phyloP scores from a whole-genome alignment of 495 filamentous ascomycete species.

The Xylona heveae region DNA sequence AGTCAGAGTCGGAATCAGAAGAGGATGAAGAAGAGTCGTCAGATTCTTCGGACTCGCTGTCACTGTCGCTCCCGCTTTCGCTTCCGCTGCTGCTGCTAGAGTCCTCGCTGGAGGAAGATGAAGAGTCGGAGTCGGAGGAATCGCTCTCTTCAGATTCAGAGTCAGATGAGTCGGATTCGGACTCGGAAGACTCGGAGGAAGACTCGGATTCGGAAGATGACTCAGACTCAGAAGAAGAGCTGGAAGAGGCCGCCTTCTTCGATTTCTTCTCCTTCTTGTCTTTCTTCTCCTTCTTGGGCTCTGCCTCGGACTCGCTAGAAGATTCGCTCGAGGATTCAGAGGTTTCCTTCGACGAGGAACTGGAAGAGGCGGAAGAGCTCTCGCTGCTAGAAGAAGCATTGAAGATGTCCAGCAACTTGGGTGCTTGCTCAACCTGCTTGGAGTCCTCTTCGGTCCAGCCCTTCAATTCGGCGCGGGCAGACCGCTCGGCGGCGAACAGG shows the following conservation, averaged over 20 bases:
- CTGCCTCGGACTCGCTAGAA: not conserved
- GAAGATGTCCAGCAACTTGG: slow-evolving; percentile 26
- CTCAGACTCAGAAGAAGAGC: not conserved
- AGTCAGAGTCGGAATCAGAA: not conserved
- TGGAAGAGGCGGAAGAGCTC: too few species aligned
- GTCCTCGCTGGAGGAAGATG: not conserved
- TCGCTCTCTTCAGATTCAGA: not conserved
- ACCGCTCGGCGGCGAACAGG: slow-evolving; percentile 35
- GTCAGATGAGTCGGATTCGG: not conserved
- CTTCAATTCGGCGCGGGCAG: slow-evolving; percentile 21
- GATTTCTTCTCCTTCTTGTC: not conserved
- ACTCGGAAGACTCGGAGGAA: not conserved
- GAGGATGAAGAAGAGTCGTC: not conserved
- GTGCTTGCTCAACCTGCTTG: slow-evolving; percentile 17
- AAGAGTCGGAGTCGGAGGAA: not conserved
- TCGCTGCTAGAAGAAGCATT: slow-evolving; percentile 14
- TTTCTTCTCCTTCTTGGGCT: not conserved
- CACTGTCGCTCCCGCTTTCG: not conserved
- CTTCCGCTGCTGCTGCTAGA: not conserved
- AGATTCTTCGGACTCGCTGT: not conserved
- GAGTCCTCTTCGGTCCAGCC: slow-evolving; percentile 11
- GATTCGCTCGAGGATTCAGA: not conserved
- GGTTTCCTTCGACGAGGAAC: not conserved
- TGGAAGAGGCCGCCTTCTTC: not conserved
- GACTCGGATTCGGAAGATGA: not conserved